phyloP scores from a whole-genome alignment of 805 yeast genomes.

The Sugiyamaella chiloensis region DNA sequence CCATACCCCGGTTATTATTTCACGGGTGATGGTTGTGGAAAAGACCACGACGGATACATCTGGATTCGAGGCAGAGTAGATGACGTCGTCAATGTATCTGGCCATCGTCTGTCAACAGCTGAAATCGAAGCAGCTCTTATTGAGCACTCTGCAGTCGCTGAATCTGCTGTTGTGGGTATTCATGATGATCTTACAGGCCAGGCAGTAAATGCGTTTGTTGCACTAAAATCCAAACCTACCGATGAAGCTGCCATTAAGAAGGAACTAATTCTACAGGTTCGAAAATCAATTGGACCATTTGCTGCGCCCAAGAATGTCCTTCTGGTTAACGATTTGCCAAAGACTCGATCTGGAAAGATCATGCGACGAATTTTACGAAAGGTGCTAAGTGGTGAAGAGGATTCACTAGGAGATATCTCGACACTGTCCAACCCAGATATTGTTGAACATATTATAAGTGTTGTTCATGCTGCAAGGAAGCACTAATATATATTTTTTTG shows the following conservation, averaged over 20 bases:
- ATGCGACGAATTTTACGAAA: conserved; percentile 97
- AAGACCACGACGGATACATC: conserved; percentile 92
- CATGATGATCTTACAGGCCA: conserved; percentile 96
- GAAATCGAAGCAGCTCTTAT: conserved; percentile 92
- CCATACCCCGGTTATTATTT: conserved; percentile 93
- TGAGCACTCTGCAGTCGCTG: conserved; percentile 77
- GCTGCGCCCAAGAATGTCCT: conserved; percentile 92
- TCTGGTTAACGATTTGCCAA: conserved; percentile 88
- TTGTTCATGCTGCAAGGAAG: conserved; percentile 42
- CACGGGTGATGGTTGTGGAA: conserved; percentile 98
- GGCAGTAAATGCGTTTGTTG: conserved; percentile 92
- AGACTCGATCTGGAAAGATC: conserved; percentile 96
- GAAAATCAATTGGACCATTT: conserved; percentile 85
- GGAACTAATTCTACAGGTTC: conserved; percentile 79
- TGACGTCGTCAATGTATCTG: conserved; percentile 95
- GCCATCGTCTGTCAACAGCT: conserved; percentile 94
- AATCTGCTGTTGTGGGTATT: conserved; percentile 95
- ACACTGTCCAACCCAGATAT: conserved; percentile 83
- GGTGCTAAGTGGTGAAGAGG: conserved; percentile 87
- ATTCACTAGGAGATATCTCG: conserved; percentile 83
- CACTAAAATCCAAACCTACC: conserved; percentile 58
- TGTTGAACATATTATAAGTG: conserved; percentile 70
- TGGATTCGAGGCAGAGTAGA: conserved; percentile 99
- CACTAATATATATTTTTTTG: too few relatives aligned
- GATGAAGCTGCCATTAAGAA: conserved; percentile 45